A percentile compares a stretch with the other conserved stretches of the same genome.
Evolutionary conservation across 2,329 filamentous ascomycete genomes (phyloP).

Genomic region (Alternaria solani): DNA sequence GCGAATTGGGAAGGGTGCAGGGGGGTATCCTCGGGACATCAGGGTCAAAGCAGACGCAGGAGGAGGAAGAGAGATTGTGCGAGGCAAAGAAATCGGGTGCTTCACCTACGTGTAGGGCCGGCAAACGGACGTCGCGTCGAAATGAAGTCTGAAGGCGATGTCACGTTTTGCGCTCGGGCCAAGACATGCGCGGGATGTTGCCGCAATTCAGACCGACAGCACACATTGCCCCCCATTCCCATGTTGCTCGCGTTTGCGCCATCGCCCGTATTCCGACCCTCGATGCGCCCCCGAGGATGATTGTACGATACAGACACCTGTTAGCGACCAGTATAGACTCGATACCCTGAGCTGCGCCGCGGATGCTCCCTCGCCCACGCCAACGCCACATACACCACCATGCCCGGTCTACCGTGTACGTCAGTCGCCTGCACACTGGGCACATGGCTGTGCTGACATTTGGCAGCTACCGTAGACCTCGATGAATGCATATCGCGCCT

Average conservation of each 20-base stretch:
- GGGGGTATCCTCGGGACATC: background rate
- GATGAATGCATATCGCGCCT: conserved; percentile 98
- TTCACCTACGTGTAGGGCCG: conserved; percentile 7
- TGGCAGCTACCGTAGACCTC: conserved; percentile 88
- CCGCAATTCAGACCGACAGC: conserved; percentile 20
- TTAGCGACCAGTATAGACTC: conserved; percentile 49
- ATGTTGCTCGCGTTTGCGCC: conserved; percentile 29
- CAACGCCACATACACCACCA: conserved; percentile 42
- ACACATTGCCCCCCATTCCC: conserved; percentile 24
- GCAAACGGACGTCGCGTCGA: conserved; percentile 14
- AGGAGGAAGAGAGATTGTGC: background rate
- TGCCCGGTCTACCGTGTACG: conserved; percentile 62
- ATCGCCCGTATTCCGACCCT: conserved; percentile 25
- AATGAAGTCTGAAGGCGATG: conserved; percentile 19
- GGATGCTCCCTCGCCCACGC: conserved; percentile 34
- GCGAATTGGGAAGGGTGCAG: conserved; percentile 15
- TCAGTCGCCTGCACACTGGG: conserved; percentile 14
- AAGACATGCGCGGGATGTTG: conserved; percentile 19
- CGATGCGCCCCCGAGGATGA: conserved; percentile 50
- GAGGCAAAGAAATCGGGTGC: background rate
- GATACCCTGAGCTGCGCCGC: conserved; percentile 43
- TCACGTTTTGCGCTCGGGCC: conserved; percentile 35
- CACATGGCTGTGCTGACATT: conserved; percentile 27
- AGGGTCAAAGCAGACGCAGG: background rate
- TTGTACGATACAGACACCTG: conserved; percentile 50